Evolutionary conservation across 495 filamentous ascomycete genomes (phyloP), one percentile per base, ranked within the genome.

Genomic region (Friedmanniomyces simplex): DNA sequence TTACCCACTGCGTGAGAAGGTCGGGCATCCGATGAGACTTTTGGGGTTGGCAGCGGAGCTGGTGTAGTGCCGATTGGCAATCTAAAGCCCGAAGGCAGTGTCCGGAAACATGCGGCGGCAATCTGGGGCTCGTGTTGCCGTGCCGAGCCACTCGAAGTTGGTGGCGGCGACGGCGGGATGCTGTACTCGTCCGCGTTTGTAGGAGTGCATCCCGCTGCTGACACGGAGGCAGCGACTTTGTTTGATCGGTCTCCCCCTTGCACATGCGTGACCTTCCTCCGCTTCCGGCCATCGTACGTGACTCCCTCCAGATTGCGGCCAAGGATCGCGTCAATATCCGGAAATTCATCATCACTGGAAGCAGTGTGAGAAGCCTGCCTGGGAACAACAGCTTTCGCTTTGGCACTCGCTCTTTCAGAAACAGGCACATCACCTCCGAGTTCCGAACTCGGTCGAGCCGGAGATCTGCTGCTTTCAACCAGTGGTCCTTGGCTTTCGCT

Each of bases 81-180:
- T 6, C 50, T 22, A 54, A 53, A 41, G 18, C 54, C 54, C 2
- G 39, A 34, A 32, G 54, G 54, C n/a, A 56, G 18, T 22, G 25
- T 30, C 7, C 34, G 32, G 21, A 59, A 63, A 12, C 18, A 37
- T 1, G 57, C 8, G 1, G 50, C 21, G 24, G 3, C 20, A 18
- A 30, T n/a, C 24, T 20, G 18, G 20, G 21, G 10, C 25, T 20
- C n/a, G 2, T 24, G 24, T 1, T 18, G 26, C n/a, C 25, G 13
- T 39, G 22, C 25, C 26, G 41, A 65, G 41, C 67, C 73, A 59
- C 71, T 72, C 6, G 75, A 74, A 14, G 67, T 59, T 30, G 70
- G 66, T 32, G 71, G 61, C 22, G 58, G 71, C 14, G 71, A 72
- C 3, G 61, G 69, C 12, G 67, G 70, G 16, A 67, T 48, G 47